Evolutionary conservation across 495 filamentous ascomycete species (phyloP).

Genomic region (Corynascus novoguineensis): DNA sequence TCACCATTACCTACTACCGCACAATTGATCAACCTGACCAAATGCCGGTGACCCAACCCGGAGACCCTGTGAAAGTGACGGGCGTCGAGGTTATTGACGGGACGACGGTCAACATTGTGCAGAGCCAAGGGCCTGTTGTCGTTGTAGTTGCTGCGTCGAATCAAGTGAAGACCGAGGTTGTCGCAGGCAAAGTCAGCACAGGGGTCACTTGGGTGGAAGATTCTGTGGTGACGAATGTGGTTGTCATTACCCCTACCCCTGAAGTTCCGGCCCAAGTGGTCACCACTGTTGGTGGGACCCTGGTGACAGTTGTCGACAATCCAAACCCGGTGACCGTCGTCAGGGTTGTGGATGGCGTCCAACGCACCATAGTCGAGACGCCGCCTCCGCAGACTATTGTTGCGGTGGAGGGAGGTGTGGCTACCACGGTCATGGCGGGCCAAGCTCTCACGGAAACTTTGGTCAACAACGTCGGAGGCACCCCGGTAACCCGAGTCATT

Average conservation of each 20-base stretch:
- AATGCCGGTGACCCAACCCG: conserved; percentile 1
- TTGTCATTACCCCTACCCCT: conserved; percentile 24
- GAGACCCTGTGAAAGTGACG: conserved; percentile 10
- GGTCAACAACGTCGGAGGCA: conserved; percentile 16
- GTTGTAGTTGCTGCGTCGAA: conserved; percentile 11
- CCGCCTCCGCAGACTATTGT: conserved; percentile 22
- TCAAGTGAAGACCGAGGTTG: conserved; percentile 19
- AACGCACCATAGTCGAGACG: conserved; percentile 19
- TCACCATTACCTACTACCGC: conserved; percentile 27
- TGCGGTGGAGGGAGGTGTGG: conserved; percentile 10
- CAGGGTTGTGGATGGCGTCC: conserved; percentile 10
- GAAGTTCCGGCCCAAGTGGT: conserved; percentile 8
- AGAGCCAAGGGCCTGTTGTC: conserved; percentile 19
- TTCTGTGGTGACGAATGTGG: conserved; percentile 16
- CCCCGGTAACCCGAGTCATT: conserved; percentile 15
- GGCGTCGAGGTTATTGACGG: conserved; percentile 16
- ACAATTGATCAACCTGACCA: conserved; percentile 12
- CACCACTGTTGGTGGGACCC: conserved; percentile 17
- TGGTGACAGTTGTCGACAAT: conserved; percentile 18
- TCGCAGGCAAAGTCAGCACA: conserved; percentile 14
- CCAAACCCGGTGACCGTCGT: conserved; percentile 16
- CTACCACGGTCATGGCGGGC: conserved; percentile 15
- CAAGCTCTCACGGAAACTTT: conserved; percentile 19
- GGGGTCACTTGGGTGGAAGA: conserved; percentile 19
- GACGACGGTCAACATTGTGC: conserved; percentile 8